Percentiles rank a stretch among this genome's conserved stretches.
Conservation (phyloP, 2,329 filamentous ascomycete species). For the Clonostachys chloroleuca region DNA sequence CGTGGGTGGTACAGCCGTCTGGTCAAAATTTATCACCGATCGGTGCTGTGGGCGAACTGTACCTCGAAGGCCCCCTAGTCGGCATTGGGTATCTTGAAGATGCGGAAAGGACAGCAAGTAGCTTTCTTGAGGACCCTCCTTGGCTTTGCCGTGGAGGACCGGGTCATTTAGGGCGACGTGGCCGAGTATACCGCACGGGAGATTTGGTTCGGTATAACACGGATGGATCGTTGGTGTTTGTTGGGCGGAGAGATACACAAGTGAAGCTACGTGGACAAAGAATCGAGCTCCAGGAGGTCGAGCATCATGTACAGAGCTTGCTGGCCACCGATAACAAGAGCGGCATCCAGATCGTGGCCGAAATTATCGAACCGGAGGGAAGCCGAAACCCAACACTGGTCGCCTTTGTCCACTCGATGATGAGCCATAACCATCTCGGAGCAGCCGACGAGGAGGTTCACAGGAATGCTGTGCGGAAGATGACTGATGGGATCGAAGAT, state of each 20-base stretch:
- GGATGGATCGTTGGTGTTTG: constrained; percentile 32
- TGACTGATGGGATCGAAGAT: constrained; percentile 31
- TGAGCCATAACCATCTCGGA: background rate
- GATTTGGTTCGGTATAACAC: constrained; percentile 36
- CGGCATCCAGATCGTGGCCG: constrained; percentile 34
- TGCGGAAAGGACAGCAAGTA: constrained; percentile 17
- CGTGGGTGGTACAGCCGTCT: constrained; percentile 14
- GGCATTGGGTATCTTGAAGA: constrained; percentile 43
- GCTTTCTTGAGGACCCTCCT: constrained; percentile 15
- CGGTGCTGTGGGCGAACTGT: constrained; percentile 23
- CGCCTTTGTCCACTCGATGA: constrained; percentile 50
- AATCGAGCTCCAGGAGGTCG: constrained; percentile 33
- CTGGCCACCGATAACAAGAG: constrained; percentile 16
- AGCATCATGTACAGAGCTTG: constrained; percentile 5
- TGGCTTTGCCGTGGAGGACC: constrained; percentile 5
- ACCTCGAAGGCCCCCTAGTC: constrained; percentile 38
- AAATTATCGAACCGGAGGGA: background rate
- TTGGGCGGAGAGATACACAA: constrained; percentile 51
- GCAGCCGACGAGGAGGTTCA: too few species aligned
- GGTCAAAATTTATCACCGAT: constrained; percentile 3
- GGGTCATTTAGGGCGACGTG: constrained; percentile 1
- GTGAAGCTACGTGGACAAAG: constrained; percentile 54
- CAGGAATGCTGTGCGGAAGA: constrained; percentile 40
- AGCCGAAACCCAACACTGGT: constrained; percentile 35
- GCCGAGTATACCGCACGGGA: constrained; percentile 35